These are phyloP conservation scores for Primulina tabacum DNA, from an alignment of 257 asterid genomes.

Conservation along the genomic window DNA sequence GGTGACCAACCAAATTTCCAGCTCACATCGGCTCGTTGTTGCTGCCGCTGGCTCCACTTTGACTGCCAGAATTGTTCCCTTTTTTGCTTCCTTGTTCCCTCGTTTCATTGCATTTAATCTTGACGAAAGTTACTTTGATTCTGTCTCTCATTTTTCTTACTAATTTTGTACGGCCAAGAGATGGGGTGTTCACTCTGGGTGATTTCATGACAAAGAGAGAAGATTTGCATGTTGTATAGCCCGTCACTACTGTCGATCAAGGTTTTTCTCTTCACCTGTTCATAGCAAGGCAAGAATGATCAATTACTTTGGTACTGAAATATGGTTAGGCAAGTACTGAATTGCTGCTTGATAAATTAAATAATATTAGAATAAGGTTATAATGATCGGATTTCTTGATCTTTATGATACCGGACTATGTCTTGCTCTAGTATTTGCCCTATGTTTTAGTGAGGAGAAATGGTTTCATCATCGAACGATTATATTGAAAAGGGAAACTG, in stretches of 20 bases:
- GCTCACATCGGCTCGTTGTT: slow-evolving; percentile 22
- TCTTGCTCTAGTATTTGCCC: no score
- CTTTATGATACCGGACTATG: not conserved
- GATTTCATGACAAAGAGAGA: slow-evolving; percentile 78
- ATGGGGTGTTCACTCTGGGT: slow-evolving; percentile 70
- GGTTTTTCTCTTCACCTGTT: slow-evolving; percentile 34
- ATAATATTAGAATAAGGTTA: not conserved
- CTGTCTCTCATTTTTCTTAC: not conserved
- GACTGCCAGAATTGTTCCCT: slow-evolving; percentile 37
- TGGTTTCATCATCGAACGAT: not conserved
- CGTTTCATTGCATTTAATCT: slow-evolving; percentile 9
- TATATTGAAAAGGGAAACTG: not conserved
- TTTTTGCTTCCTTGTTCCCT: slow-evolving; percentile 23
- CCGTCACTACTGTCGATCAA: slow-evolving; percentile 70
- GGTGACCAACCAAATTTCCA: slow-evolving; percentile 21
- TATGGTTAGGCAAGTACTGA: not conserved
- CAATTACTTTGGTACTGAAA: not conserved
- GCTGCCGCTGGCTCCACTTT: slow-evolving; percentile 36
- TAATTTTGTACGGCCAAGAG: slow-evolving; percentile 37
- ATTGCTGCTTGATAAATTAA: not conserved
- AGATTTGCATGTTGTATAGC: slow-evolving; percentile 67
- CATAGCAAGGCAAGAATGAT: no score
- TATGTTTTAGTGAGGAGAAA: no score
- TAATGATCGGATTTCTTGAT: not conserved
- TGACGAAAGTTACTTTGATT: not conserved